Percentiles rank a stretch among this genome's conserved stretches.
phyloP scores from a whole-genome alignment of 2,329 filamentous ascomycete genomes.

The Diaporthe longicolla region DNA sequence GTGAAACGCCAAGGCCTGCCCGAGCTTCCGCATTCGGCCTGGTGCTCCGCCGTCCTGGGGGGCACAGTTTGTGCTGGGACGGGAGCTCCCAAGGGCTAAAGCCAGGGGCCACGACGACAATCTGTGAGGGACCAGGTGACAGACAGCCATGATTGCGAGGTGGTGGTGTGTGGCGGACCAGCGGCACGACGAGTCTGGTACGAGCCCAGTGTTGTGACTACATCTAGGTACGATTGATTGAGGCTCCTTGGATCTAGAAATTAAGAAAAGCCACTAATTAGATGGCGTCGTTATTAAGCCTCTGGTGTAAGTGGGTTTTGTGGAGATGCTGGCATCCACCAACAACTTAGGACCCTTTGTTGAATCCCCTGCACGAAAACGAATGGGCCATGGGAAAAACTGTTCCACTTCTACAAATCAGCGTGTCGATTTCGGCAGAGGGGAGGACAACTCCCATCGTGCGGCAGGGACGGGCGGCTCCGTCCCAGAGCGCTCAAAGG shows the following conservation, averaged over 20 bases:
- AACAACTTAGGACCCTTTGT: not conserved
- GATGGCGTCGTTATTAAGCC: not conserved
- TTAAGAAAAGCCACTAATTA: constrained; percentile 23
- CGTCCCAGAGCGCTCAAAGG: not conserved
- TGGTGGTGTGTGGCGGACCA: not conserved
- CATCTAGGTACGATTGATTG: constrained; percentile 24
- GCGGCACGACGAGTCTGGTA: not conserved
- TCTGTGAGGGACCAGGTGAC: not conserved
- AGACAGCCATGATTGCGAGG: not conserved
- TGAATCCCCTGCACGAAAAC: too few species aligned
- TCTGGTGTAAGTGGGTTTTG: not conserved
- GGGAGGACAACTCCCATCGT: not conserved
- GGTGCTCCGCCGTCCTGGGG: constrained; percentile 13
- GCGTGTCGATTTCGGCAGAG: not conserved
- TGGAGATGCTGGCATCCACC: not conserved
- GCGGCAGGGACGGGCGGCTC: not conserved
- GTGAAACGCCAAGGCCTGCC: constrained; percentile 32
- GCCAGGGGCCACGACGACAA: not conserved
- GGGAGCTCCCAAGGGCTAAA: not conserved
- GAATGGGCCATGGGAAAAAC: not conserved
- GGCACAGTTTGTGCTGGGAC: not conserved
- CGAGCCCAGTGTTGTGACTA: not conserved
- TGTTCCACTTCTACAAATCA: not conserved
- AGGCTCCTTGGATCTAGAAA: constrained; percentile 22
- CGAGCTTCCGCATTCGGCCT: constrained; percentile 30